Evolutionary conservation across 2,329 filamentous ascomycete species (phyloP), one percentile per base, ranked within the genome.

Genomic region (Alternaria panax): DNA sequence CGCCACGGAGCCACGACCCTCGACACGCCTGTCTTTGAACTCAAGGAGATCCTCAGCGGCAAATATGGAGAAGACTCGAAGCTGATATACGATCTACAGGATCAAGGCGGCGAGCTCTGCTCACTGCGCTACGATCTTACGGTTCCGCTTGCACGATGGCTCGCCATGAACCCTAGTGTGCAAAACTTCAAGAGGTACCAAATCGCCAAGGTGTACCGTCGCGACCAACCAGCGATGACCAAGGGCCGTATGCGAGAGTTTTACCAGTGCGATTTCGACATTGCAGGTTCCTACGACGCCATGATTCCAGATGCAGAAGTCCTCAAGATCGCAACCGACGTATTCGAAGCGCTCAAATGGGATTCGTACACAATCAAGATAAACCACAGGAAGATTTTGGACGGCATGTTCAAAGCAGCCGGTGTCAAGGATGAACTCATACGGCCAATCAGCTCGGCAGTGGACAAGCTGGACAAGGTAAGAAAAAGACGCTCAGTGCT

Each of bases 201-300:
- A 81, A 93, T 98, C 69, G 93, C 92, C 69, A 97, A 97, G 82
- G 93, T 97, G 51, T 93, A 93, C 81, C 85, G 91, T 63, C 82
- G 90, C 76, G 91, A 93, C 77, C 90, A 93, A 78, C 91, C 91
- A 24, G 73, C 74, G 8, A 92, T 97, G 81, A 92, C 90, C 63
- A 95, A 96, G 78, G 94, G 93, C 51, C 88, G 93, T 54, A 95
- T 97, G 90, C 87, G 94, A 73, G 94, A 97, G 80, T 97, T 97
- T 80, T 97, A 96, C 82, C 93, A 97, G 80, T 97, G 93, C 82
- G 94, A 98, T 80, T 96, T 97, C 75, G 93, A 97, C 76, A 94
- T 97, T 80, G 93, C 93, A 12, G 72, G 93, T 62, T 83, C 82
- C 41, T 96, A 92, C 81, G 94, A 97, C 76, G 81, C 92, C 54